A percentile compares a stretch with the other conserved stretches of the same genome.
These are phyloP conservation scores for Picochlorum sp. DNA, from an alignment of 139 green algal genomes.

Conservation along the genomic window DNA sequence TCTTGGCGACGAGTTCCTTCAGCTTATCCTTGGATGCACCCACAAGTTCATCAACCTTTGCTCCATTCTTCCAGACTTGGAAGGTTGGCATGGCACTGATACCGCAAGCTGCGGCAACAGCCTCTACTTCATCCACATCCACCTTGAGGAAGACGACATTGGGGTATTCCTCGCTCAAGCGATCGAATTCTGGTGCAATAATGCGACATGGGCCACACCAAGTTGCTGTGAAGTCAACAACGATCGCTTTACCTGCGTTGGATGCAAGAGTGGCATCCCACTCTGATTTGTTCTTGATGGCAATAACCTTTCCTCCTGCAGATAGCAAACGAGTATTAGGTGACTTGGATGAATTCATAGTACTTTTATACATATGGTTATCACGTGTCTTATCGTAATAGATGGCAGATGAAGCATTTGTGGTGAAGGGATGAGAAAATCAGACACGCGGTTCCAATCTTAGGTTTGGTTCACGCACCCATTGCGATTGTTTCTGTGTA, in stretches of 20 bases:
- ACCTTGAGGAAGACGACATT: slow-evolving; percentile 66
- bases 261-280: slow-evolving; percentile 3
- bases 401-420: no score
- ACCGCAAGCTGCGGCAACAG: slow-evolving; percentile 46
- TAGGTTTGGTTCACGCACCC: no score
- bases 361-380: no score
- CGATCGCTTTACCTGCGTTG: slow-evolving; percentile 15
- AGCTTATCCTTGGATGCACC: slow-evolving; percentile 62
- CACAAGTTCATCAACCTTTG: slow-evolving; percentile 60
- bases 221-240: slow-evolving; percentile 70
- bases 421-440: no score
- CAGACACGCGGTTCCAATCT: no score
- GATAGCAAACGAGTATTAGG: neutral
- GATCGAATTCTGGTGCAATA: slow-evolving; percentile 60
- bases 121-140: slow-evolving; percentile 59
- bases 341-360: no score
- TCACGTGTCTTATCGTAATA: no score
- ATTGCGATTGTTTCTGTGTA: no score
- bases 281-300: slow-evolving; percentile 11
- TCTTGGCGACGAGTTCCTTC: slow-evolving; percentile 38
- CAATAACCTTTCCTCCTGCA: slow-evolving; percentile 19
- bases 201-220: slow-evolving; percentile 80
- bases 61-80: slow-evolving; percentile 55
- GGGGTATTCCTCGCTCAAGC: slow-evolving; percentile 36
- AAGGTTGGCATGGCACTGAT: slow-evolving; percentile 82